These are phyloP conservation scores for Achaetomium macrosporum DNA, from an alignment of 2,329 filamentous ascomycete genomes.

Conservation along the genomic window DNA sequence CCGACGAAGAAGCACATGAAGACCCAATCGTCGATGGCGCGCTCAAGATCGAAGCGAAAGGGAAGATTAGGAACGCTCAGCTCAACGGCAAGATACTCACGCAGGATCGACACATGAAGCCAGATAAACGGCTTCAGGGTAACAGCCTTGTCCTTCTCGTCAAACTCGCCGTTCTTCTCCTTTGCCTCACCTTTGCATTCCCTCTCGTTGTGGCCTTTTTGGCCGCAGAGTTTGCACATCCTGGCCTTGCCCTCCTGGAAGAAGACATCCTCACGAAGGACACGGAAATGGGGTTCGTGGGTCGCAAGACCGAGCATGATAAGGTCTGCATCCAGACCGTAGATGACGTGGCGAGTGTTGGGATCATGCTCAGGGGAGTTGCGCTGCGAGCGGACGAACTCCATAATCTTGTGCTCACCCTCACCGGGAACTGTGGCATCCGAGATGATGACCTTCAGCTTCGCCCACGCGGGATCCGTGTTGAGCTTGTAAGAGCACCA, in stretches of 20 bases:
- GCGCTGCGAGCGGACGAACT: slow-evolving; percentile 90
- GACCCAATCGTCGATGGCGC: slow-evolving; percentile 97
- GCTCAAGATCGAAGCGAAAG: slow-evolving; percentile 88
- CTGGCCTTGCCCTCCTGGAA: slow-evolving; percentile 78
- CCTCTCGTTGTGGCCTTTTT: slow-evolving; percentile 83
- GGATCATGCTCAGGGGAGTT: slow-evolving; percentile 87
- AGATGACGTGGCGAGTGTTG: slow-evolving; percentile 96
- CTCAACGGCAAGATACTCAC: slow-evolving; percentile 90
- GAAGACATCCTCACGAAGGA: slow-evolving; percentile 95
- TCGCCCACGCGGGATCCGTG: slow-evolving; percentile 91
- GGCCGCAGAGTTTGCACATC: slow-evolving; percentile 82
- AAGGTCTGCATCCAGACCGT: slow-evolving; percentile 93
- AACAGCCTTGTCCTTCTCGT: slow-evolving; percentile 68
- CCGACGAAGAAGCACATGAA: slow-evolving; percentile 99
- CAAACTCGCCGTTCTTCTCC: slow-evolving; percentile 70
- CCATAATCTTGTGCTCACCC: slow-evolving; percentile 99
- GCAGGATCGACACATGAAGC: slow-evolving; percentile 86
- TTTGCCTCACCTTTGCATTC: slow-evolving; percentile 77
- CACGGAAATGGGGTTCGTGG: slow-evolving; percentile 94
- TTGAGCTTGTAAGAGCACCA: slow-evolving; percentile 98
- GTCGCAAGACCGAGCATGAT: slow-evolving; percentile 98
- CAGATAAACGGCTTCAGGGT: slow-evolving; percentile 92
- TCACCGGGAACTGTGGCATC: slow-evolving; percentile 97
- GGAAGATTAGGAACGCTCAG: slow-evolving; percentile 75
- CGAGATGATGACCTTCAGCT: slow-evolving; percentile 95